Percentiles rank a stretch among this genome's conserved stretches.
phyloP scores from a whole-genome alignment of 495 filamentous ascomycete species.

The Lophiotrema nucula region DNA sequence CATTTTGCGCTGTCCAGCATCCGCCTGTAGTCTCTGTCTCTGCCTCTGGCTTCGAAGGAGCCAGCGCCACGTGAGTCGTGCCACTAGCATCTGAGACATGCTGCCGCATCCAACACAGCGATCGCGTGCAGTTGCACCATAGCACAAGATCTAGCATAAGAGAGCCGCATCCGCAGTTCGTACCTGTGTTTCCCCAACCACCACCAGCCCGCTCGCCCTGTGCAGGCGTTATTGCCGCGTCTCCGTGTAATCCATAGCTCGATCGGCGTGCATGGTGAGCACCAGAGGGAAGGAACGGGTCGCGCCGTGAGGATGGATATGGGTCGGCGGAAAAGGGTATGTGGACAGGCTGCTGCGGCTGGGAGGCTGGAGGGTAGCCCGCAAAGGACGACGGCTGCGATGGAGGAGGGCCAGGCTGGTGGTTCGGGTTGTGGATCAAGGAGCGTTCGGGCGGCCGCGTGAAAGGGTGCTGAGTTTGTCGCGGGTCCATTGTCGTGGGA shows the following conservation, averaged over 20 bases:
- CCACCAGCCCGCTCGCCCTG: slow-evolving; percentile 26
- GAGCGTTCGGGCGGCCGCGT: slow-evolving; percentile 37
- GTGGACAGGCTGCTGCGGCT: slow-evolving; percentile 41
- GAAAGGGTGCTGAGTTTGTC: slow-evolving; percentile 33
- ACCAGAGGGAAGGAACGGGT: slow-evolving; percentile 39
- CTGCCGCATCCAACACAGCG: slow-evolving; percentile 18
- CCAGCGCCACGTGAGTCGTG: slow-evolving; percentile 11
- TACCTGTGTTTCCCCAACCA: slow-evolving; percentile 34
- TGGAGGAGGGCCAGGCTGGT: slow-evolving; percentile 29
- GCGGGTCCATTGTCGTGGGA: slow-evolving; percentile 37
- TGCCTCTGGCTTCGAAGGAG: too few relatives aligned
- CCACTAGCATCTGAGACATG: slow-evolving; percentile 10
- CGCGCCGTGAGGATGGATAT: slow-evolving; percentile 37
- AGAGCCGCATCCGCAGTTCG: slow-evolving; percentile 20
- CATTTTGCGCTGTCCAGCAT: too few relatives aligned
- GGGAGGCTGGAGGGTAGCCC: slow-evolving; percentile 30
- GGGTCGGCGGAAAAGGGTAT: slow-evolving; percentile 42
- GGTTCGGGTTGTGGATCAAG: slow-evolving; percentile 38
- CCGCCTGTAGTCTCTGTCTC: too few relatives aligned
- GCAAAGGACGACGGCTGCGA: slow-evolving; percentile 24
- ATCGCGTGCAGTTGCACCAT: slow-evolving; percentile 5
- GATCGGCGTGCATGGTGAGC: slow-evolving; percentile 31
- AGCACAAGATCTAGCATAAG: slow-evolving; percentile 1
- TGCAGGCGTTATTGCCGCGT: slow-evolving; percentile 2
- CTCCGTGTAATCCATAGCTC: slow-evolving; percentile 34